Evolutionary conservation across 2,329 filamentous ascomycete genomes (phyloP), one percentile per base, ranked within the genome.

Genomic region (Scorias spongiosa): DNA sequence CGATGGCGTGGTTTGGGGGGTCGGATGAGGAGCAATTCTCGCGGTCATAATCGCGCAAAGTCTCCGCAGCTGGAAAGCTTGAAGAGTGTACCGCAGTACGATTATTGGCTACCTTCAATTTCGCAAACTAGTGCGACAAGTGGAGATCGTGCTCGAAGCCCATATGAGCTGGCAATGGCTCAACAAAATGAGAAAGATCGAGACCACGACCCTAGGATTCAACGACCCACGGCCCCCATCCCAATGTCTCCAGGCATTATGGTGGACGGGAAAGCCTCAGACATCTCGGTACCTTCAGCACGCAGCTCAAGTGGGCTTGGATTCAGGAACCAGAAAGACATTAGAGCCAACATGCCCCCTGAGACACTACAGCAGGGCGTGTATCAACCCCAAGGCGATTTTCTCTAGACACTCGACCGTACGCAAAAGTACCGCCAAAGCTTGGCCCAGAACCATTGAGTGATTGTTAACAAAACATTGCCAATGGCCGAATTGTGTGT

Each of bases 21-120:
- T n/a, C 68, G 74, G 17, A 75, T 78, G 67, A 67, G 75, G 34
- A 76, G 69, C 55, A 72, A 65, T 42, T 74, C 69, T 49, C 70
- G 75, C 43, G 70, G 68, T 36, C 12, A 12, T 36, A 36, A 36
- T 36, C 65, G 72, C 20, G 63, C 64, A 44, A 71, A 68, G 44
- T 69, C 66, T 3, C 68, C 69, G 5, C 65, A 66, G 2, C 56
- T 61, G 4, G 53, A 52, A 45, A 52, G 29, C 39, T 49, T 32
- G 46, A 55, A 17, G 48, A 52, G 55, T 10, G 54, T 63, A 17
- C 65, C 66, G 1, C 20, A 26, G 7, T 69, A 69, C 47, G 66
- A 69, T 49, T 66, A 64, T 14, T 57, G 68, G 6, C 57, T 64
- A 4, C 57, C 57, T 2, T 49, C 46, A 4, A 44, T 56, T 28